Conservation (phyloP, 73 alveolate genomes). For the Stentor coeruleus region DNA sequence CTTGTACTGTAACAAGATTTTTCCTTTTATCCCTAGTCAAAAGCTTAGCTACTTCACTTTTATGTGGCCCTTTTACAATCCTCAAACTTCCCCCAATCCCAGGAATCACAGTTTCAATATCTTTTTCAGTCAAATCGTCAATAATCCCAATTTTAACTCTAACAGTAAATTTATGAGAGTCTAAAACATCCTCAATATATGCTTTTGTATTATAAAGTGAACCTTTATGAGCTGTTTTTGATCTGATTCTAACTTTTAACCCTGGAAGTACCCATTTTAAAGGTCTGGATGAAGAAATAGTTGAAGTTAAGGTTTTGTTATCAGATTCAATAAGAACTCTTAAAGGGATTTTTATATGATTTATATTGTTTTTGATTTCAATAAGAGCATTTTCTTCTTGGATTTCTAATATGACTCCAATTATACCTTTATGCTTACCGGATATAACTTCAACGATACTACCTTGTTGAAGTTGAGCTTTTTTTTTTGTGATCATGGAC, state of each 20-base stretch:
- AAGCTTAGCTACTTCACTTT: conserved; percentile 51
- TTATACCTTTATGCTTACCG: conserved; percentile 31
- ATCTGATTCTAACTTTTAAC: conserved; percentile 48
- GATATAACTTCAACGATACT: conserved; percentile 13
- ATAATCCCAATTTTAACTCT: conserved; percentile 10
- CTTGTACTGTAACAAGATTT: conserved; percentile 39
- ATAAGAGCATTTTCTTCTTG: not conserved
- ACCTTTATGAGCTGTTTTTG: conserved; percentile 45
- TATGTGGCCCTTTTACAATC: conserved; percentile 46
- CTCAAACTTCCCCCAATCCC: conserved; percentile 38
- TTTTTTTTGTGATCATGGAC: not conserved
- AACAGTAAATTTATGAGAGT: conserved; percentile 32
- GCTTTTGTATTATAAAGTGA: conserved; percentile 45
- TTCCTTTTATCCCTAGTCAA: conserved; percentile 43
- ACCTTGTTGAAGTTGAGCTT: not conserved
- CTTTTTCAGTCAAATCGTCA: conserved; percentile 54
- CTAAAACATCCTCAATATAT: conserved; percentile 40
- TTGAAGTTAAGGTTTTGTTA: not conserved
- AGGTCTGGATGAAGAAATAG: conserved; percentile 16
- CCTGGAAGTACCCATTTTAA: conserved; percentile 61
- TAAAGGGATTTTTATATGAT: not conserved
- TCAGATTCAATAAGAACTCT: conserved; percentile 11
- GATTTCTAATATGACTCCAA: conserved; percentile 5
- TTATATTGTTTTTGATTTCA: not conserved
- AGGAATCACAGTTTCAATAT: conserved; percentile 67